Evolutionary conservation across 176 grass and related monocot genomes (phyloP).

Genomic region (Eragrostis curvula): DNA sequence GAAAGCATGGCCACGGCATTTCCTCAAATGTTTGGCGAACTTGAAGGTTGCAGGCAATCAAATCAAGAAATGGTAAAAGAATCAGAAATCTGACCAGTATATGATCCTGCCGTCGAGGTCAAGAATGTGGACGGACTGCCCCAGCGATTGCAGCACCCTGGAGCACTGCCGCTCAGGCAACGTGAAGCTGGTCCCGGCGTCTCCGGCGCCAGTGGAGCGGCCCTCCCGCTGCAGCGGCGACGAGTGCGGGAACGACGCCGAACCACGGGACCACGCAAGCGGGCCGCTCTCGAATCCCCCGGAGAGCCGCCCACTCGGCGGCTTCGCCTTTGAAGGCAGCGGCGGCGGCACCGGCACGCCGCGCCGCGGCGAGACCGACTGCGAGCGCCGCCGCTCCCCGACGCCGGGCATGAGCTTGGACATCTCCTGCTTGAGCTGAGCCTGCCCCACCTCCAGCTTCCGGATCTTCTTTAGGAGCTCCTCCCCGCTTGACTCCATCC

Average conservation of each 20-base stretch:
- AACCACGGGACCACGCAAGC: constrained; percentile 47
- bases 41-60: neutral
- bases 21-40: neutral
- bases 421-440: constrained; percentile 83
- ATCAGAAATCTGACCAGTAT: constrained; percentile 76
- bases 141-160: constrained; percentile 78
- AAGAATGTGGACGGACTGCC: constrained; percentile 88
- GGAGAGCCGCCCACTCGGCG: constrained; percentile 29
- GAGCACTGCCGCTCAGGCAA: constrained; percentile 78
- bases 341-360: constrained; percentile 15
- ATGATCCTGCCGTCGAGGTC: constrained; percentile 88
- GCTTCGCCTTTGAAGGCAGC: neutral
- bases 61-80: constrained; percentile 14
- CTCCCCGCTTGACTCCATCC: constrained; percentile 63
- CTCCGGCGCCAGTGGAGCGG: constrained; percentile 28
- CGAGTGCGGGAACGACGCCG: constrained; percentile 60
- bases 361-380: constrained; percentile 76
- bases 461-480: constrained; percentile 91
- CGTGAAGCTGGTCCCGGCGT: constrained; percentile 17
- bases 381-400: constrained; percentile 57
- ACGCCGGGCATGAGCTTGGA: constrained; percentile 54
- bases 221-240: constrained; percentile 68
- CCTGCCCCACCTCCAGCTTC: constrained; percentile 73
- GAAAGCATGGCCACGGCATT: constrained; percentile 2
- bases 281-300: constrained; percentile 36